Evolutionary conservation across 768 basidiomycete species (phyloP), one percentile per base, ranked within the genome.

Genomic region (Cubamyces lactineus): DNA sequence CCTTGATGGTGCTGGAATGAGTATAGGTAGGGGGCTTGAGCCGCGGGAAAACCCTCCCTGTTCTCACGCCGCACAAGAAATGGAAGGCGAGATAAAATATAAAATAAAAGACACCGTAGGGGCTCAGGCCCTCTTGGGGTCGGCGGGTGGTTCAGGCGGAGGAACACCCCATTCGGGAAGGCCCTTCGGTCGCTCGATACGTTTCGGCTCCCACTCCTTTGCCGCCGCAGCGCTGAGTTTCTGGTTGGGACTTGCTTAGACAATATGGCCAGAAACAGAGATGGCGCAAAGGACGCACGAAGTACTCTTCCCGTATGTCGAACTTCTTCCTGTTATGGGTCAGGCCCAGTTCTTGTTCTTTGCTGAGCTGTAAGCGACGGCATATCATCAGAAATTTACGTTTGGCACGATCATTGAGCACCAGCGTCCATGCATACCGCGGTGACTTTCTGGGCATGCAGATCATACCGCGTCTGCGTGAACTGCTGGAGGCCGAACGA

Each of bases 221-320:
- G 86, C 82, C 3, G 81, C 76, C 30, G 78, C 75, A 5, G 86
- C 82, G 69, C 81, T 88, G 66, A 93, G 75, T 67, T 87, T 86
- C 92, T 90, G 70, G 21, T 24, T 47, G 3, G 8, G 40, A 54
- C 15, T 19, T 61, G 39, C 34, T 30, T 13, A 7, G 13, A 34
- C 45, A 42, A 54, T 12, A 45, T 19, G n/a, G 34, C 4, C 21
- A 45, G 41, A 16, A 2, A 47, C 23, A 17, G 6, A 39, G 7
- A 39, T 26, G 24, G 2, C n/a, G 24, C 2, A 24, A 11, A 46
- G 26, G 16, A 86, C 94, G 76, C 76, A 97, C 96, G 71, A 89
- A 98, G 74, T 98, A 99, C 71, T 97, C 96, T 72, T 98, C 96
- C 56, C 93, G 80, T 17, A 97, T 91, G 74, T 98, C 96, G 61